Percentiles rank a stretch among this genome's conserved stretches.
These are phyloP conservation scores for Fusarium sp. DNA, from an alignment of 2,329 filamentous ascomycete genomes.

Conservation along the genomic window DNA sequence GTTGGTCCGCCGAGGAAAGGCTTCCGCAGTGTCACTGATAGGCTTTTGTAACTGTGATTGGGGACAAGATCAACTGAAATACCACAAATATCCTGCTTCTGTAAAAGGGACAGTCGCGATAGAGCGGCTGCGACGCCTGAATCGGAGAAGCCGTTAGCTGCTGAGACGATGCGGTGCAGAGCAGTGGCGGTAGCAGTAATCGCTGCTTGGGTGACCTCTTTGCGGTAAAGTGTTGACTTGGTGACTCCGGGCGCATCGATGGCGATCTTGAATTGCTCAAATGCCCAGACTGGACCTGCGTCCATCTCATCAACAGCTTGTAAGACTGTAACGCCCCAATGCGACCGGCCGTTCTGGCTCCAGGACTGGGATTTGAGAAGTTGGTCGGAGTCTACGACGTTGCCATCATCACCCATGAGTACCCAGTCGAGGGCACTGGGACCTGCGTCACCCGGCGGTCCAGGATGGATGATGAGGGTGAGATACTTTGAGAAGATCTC, in stretches of 20 bases:
- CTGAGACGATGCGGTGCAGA: conserved; percentile 2
- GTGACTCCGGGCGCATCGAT: conserved; percentile 18
- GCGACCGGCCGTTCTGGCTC: conserved; percentile 18
- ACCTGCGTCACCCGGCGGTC: conserved; percentile 26
- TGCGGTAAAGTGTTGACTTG: conserved; percentile 26
- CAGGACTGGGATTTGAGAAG: conserved; percentile 20
- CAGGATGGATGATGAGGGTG: conserved; percentile 26
- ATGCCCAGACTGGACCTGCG: conserved; percentile 30
- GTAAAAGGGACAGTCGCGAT: neutral
- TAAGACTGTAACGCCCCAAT: conserved; percentile 31
- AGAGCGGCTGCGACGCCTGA: neutral
- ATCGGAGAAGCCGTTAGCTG: neutral
- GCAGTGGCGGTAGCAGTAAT: conserved; percentile 14
- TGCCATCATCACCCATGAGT: conserved; percentile 28
- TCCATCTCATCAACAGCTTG: conserved; percentile 31
- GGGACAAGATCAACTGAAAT: conserved; percentile 2
- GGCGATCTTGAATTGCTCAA: conserved; percentile 26
- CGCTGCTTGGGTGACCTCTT: conserved; percentile 13
- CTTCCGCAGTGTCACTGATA: conserved; percentile 5
- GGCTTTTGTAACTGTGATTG: neutral
- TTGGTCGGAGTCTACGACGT: neutral
- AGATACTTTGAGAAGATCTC: conserved; percentile 20
- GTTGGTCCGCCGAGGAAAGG: conserved; percentile 9
- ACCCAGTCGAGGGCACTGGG: conserved; percentile 31
- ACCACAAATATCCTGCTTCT: neutral